These are phyloP conservation scores for Prototheca stagnorum DNA, from an alignment of 163 green algal genomes.

Conservation along the genomic window DNA sequence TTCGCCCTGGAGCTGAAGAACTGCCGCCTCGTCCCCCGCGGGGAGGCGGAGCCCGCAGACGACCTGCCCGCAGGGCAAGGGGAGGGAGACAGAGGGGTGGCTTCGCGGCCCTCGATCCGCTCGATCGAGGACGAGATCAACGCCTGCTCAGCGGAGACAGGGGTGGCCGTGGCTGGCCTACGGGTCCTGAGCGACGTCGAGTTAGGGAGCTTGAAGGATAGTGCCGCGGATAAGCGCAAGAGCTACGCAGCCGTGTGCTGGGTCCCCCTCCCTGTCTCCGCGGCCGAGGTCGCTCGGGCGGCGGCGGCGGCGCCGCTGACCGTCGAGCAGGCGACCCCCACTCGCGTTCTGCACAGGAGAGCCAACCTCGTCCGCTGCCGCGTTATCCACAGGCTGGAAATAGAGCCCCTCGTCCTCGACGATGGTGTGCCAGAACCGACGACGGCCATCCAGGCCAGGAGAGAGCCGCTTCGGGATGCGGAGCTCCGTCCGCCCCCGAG, in stretches of 20 bases:
- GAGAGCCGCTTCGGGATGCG: no score
- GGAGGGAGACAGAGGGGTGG: no score
- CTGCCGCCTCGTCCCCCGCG: background rate
- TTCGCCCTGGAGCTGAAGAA: constrained; percentile 59
- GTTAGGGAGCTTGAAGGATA: constrained; percentile 36
- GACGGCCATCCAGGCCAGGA: no score
- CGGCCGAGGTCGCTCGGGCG: constrained; percentile 24
- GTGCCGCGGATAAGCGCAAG: constrained; percentile 65
- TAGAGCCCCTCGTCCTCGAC: no score
- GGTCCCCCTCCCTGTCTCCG: constrained; percentile 16
- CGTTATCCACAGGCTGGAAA: no score
- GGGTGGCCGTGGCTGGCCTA: constrained; percentile 4
- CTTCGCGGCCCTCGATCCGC: no score
- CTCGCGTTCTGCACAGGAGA: no score
- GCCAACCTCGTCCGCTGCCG: no score
- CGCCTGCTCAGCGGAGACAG: background rate
- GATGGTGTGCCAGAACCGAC: no score
- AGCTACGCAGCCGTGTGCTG: constrained; percentile 54
- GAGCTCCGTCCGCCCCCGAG: background rate
- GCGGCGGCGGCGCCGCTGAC: constrained; percentile 20
- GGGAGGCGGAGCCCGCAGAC: background rate
- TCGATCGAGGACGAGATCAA: constrained; percentile 10
- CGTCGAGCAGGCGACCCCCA: constrained; percentile 64
- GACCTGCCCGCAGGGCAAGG: background rate
- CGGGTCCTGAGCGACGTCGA: background rate